A percentile compares a stretch with the other conserved stretches of the same genome.
Conservation (phyloP, 306 rosid species). For the Rosa chinensis region DNA sequence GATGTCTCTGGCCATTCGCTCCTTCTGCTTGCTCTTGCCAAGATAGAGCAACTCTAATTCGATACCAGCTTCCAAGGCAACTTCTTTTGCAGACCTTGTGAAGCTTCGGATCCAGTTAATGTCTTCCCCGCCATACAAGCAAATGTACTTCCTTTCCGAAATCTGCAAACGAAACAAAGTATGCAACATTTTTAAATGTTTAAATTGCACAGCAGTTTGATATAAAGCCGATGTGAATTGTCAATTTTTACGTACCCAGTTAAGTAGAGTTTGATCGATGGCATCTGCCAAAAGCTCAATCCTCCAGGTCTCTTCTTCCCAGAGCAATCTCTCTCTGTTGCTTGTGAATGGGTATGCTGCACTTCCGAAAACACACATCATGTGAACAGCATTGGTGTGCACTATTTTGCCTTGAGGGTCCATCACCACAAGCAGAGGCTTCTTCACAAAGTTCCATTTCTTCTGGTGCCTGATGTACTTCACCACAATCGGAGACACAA, state of each 20-base stretch:
- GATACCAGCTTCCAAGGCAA: constrained; percentile 33
- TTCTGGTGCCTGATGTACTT: constrained; percentile 48
- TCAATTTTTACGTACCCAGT: constrained; percentile 40
- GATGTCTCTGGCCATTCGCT: constrained; percentile 31
- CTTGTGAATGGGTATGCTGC: constrained; percentile 53
- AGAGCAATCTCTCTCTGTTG: constrained; percentile 49
- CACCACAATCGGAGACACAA: constrained; percentile 36
- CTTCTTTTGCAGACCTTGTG: constrained; percentile 22
- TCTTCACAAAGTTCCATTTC: constrained; percentile 53
- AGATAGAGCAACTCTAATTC: constrained; percentile 56
- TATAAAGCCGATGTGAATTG: background rate
- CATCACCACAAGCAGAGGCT: constrained; percentile 56
- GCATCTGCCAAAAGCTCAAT: constrained; percentile 48
- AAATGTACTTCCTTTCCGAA: constrained; percentile 27
- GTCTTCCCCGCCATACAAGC: constrained; percentile 70
- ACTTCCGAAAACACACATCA: constrained; percentile 86
- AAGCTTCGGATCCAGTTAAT: constrained; percentile 58
- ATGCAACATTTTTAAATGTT: background rate
- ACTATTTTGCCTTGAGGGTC: constrained; percentile 56
- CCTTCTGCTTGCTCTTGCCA: constrained; percentile 55
- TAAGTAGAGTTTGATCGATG: constrained; percentile 29
- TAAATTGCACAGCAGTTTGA: background rate
- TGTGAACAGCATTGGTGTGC: constrained; percentile 58
- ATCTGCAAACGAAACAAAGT: constrained; percentile 4
- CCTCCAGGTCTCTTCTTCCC: constrained; percentile 60